Evolutionary conservation across 192 early-diverging fungal species (phyloP).

Genomic region (Gorgonomyces haynaldii): DNA sequence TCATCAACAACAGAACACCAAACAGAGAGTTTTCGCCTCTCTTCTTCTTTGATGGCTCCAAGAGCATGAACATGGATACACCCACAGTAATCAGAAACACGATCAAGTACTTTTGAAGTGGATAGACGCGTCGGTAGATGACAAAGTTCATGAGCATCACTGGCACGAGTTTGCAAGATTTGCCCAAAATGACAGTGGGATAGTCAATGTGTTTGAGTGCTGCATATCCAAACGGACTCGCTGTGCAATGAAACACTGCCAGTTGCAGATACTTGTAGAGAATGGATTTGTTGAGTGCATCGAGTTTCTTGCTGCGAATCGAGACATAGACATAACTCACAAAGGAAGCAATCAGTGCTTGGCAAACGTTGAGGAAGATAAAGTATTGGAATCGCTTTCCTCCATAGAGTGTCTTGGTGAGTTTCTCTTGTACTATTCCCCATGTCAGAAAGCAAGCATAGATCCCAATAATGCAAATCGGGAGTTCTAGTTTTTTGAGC

Average conservation of each 20-base stretch:
- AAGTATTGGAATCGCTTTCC: slow-evolving; percentile 74
- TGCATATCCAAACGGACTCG: slow-evolving; percentile 87
- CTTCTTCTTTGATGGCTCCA: slow-evolving; percentile 39
- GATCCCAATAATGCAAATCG: slow-evolving; percentile 67
- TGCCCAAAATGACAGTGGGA: slow-evolving; percentile 91
- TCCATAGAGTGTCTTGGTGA: slow-evolving; percentile 69
- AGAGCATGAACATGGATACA: slow-evolving; percentile 88
- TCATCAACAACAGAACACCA: slow-evolving; percentile 68
- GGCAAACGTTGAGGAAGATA: slow-evolving; percentile 80
- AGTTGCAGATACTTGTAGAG: slow-evolving; percentile 61
- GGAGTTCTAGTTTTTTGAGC: too few species aligned
- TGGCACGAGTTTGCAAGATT: slow-evolving; percentile 93
- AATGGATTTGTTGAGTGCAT: slow-evolving; percentile 18
- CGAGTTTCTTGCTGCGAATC: slow-evolving; percentile 31
- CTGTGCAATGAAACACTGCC: slow-evolving; percentile 59
- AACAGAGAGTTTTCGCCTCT: slow-evolving; percentile 47
- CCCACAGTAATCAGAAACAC: slow-evolving; percentile 81
- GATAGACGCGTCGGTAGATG: slow-evolving; percentile 77
- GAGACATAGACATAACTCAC: slow-evolving; percentile 67
- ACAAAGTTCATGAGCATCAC: slow-evolving; percentile 92
- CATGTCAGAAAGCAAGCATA: slow-evolving; percentile 94
- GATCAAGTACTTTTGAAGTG: slow-evolving; percentile 76
- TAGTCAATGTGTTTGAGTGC: slow-evolving; percentile 91
- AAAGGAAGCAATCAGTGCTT: slow-evolving; percentile 63
- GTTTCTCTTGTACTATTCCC: slow-evolving; percentile 88